Base-by-base conservation (phyloP, 345 rosid genomes). In the Aquilaria malaccensis region DNA sequence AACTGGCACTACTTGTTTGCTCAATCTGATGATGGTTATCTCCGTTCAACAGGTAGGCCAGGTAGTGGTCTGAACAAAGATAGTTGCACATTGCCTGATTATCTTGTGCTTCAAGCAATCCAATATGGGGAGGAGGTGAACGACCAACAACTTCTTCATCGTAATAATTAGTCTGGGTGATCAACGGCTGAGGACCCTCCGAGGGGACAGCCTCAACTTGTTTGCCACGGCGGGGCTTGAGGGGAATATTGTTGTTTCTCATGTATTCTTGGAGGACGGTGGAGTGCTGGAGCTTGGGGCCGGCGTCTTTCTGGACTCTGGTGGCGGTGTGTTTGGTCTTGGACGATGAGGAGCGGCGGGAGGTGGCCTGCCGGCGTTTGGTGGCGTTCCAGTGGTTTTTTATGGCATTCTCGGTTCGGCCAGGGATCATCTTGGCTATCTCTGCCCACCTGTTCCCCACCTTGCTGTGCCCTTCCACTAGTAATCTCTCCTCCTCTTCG, bases 301-400 rank as follows among this genome's bases (percentile, higher is more conserved):
- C 68, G 22, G 22, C 22, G 22, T 22, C 22, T 22, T 22, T 22
- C 22, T 77, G 60, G 52, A 63, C 66, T 1, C 33, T 51, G 45
- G 63, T 62, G 51, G 33, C 55, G 15, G 54, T 57, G 69, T 77
- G 84, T 66, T 80, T 80, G 50, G 72, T 76, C 73, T 83, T 84
- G 56, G 88, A 80, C 72, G 22, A 22, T 22, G 82, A 81, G 7
- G 96, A 84, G 72, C 81, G 43, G 43, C 43, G 43, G 43, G 43
- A 37, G 43, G 43, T 37, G 43, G 43, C 80, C 73, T 87, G 95
- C 63, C 88, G 80, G 47, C 98, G 81, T 59, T 80, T 90, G 0
- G 98, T 89, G 2, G 98, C 96, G 45, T 93, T 93, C 97, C 98
- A 90, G 52, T 93, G 98, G 60, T 93, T 93, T 77, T 93, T 93